These are phyloP conservation scores for Thielaviopsis cerberus DNA, from an alignment of 2,329 filamentous ascomycete species.

Conservation along the genomic window DNA sequence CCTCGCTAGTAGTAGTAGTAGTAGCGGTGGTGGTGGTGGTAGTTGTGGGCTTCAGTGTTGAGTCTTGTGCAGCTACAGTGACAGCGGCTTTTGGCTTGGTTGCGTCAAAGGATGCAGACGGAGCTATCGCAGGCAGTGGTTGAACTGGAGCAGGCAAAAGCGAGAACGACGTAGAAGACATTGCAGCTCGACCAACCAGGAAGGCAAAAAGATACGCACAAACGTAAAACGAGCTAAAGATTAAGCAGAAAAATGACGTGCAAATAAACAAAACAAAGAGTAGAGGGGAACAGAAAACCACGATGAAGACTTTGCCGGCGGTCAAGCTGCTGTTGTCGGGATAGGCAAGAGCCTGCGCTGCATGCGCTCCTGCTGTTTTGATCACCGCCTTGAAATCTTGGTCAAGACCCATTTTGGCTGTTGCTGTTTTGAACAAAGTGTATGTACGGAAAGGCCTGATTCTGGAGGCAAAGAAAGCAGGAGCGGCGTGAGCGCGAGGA, in stretches of 20 bases:
- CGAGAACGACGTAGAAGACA: not conserved
- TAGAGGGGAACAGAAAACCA: conserved; percentile 4
- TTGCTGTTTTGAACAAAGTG: not conserved
- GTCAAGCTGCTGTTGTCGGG: not conserved
- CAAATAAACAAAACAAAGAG: conserved; percentile 2
- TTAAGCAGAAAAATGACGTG: conserved; percentile 7
- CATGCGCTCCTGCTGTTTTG: not conserved
- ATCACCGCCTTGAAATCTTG: not conserved
- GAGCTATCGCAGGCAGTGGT: not conserved
- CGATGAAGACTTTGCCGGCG: not conserved
- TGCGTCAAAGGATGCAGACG: not conserved
- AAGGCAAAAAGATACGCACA: conserved; percentile 5
- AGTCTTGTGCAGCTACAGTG: not conserved
- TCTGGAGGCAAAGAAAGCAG: not conserved
- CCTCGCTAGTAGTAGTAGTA: not conserved
- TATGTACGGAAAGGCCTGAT: not conserved
- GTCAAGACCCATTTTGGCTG: not conserved
- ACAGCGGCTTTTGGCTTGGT: not conserved
- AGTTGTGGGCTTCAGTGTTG: not conserved
- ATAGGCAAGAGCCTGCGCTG: not conserved
- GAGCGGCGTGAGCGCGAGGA: not conserved
- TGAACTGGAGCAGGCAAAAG: not conserved
- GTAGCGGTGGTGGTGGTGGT: not conserved
- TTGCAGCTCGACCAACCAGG: conserved; percentile 5
- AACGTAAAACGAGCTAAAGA: conserved; percentile 9